Conservation (phyloP, 345 rosid genomes). For the Aegle marmelos region DNA sequence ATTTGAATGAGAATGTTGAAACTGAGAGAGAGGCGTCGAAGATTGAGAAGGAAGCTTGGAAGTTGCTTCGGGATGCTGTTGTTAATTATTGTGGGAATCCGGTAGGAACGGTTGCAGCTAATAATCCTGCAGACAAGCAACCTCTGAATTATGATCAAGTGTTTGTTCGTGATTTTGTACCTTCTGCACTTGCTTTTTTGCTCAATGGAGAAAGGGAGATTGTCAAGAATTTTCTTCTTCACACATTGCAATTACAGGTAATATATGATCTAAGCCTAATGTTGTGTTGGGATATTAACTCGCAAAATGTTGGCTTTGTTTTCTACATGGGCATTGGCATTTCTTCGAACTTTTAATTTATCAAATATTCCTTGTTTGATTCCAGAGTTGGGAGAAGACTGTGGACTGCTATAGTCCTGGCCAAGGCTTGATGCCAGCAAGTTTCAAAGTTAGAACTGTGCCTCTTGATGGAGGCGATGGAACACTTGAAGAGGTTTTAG, state of each 20-base stretch:
- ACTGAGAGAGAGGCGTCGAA: constrained; percentile 53
- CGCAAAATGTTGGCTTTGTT: background rate
- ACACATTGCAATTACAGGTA: constrained; percentile 95
- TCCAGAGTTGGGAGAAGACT: constrained; percentile 98
- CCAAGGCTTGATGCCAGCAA: constrained; percentile 96
- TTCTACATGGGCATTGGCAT: background rate
- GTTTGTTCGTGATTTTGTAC: constrained; percentile 95
- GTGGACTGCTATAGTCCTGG: constrained; percentile 98
- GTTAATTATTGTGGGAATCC: constrained; percentile 80
- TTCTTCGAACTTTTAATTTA: background rate
- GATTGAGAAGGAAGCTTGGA: constrained; percentile 83
- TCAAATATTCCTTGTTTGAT: constrained; percentile 18
- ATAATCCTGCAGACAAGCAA: constrained; percentile 64
- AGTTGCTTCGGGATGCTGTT: constrained; percentile 64
- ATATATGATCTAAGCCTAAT: background rate
- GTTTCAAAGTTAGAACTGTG: constrained; percentile 73
- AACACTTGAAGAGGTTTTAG: constrained; percentile 73
- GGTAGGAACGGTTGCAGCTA: constrained; percentile 88
- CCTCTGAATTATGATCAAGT: constrained; percentile 90
- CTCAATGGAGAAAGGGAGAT: constrained; percentile 85
- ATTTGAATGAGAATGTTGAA: constrained; percentile 34
- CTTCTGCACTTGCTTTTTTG: constrained; percentile 87
- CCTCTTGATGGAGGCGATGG: constrained; percentile 65
- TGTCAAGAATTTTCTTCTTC: constrained; percentile 92
- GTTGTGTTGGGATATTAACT: background rate